Evolutionary conservation across 495 filamentous ascomycete genomes (phyloP).

Genomic region (Achaetomiella virescens): DNA sequence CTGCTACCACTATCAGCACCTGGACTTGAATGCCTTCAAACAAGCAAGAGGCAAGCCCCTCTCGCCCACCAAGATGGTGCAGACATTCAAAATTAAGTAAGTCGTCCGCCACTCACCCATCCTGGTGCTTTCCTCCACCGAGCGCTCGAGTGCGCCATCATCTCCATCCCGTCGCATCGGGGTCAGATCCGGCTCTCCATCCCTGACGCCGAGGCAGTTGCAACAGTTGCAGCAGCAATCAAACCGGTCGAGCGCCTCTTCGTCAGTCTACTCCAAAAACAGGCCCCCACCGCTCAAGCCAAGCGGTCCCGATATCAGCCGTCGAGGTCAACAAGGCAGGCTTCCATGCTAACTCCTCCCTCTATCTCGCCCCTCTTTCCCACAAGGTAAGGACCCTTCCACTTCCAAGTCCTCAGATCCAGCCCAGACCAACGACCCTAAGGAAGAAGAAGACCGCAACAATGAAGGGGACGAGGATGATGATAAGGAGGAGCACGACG

Average conservation of each 20-base stretch:
- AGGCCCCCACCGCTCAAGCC: neutral
- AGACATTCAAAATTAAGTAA: neutral
- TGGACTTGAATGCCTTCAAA: neutral
- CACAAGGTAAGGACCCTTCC: no score
- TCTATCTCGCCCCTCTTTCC: neutral
- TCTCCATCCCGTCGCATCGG: constrained; percentile 1
- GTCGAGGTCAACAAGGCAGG: constrained; percentile 10
- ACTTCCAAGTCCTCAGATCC: neutral
- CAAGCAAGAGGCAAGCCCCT: neutral
- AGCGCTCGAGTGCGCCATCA: neutral
- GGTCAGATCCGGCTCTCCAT: neutral
- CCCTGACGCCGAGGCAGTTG: neutral
- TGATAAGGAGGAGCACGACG: constrained; percentile 1
- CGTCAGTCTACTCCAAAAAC: constrained; percentile 24
- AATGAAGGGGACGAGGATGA: neutral
- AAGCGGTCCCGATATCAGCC: neutral
- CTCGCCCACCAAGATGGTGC: neutral
- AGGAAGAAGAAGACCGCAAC: neutral
- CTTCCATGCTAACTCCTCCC: constrained; percentile 9
- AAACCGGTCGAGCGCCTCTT: constrained; percentile 17
- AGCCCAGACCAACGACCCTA: neutral
- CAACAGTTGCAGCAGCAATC: neutral
- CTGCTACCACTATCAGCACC: constrained; percentile 10
- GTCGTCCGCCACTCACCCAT: neutral
- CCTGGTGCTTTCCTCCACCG: neutral